Evolutionary conservation across 192 early-diverging fungal species (phyloP), one percentile per base, ranked within the genome.

Genomic region (Pecoramyces ruminantium): DNA sequence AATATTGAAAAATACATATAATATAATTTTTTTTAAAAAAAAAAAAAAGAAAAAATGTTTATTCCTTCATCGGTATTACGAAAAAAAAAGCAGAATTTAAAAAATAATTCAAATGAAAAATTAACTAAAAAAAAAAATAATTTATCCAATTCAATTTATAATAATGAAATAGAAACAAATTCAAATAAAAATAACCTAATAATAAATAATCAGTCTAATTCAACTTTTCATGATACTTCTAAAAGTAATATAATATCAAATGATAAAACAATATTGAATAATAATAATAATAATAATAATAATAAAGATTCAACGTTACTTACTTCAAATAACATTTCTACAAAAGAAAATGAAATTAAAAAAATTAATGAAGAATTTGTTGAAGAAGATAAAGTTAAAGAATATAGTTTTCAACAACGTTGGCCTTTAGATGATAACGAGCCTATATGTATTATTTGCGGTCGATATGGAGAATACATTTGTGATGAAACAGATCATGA

Each of bases 391-490:
- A 67, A 67, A 67, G 51, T 67, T 4, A 67, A 67, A n/a, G 51
- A 67, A n/a, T 67, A 67, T 67, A 67, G 51, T n/a, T 67, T 67
- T 67, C 51, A 67, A 67, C 88, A 89, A 77, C 85, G 84, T 8
- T 30, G 78, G 27, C 40, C 83, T 30, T 67, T 67, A 67, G 27
- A 79, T 18, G 79, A 81, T 2, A 81, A 79, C 0, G 87, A 88
- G 29, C 87, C 85, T 6, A 13, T 81, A 0, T 88, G 88, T 67
- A 39, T 83, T 25, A 78, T 88, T 25, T 88, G 87, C 80, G 86
- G 86, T 6, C 79, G 79, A 78, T 88, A 85, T 79, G 88, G 87
- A 2, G 88, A 84, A 79, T 87, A 86, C 40, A 87, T 86, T 27
- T 84, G 81, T 78, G 80, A 86, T 42, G 42, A 79, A 6, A 87